phyloP scores from a whole-genome alignment of 805 yeast species.

The Candida taoyuanica region DNA sequence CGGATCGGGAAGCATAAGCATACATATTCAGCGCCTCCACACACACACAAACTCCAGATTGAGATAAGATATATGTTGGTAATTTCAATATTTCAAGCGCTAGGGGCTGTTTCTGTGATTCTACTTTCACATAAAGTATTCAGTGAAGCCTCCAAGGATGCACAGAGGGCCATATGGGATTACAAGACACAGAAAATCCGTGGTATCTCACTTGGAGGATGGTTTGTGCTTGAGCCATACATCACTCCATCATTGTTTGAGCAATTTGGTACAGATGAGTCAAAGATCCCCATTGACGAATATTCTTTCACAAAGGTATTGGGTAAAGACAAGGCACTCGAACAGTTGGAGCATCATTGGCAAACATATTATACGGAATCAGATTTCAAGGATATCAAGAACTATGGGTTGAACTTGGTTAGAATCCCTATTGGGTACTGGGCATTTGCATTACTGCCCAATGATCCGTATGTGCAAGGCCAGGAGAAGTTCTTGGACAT shows the following conservation, averaged over 20 bases:
- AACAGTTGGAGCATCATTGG: slow-evolving; percentile 50
- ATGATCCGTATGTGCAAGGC: slow-evolving; percentile 64
- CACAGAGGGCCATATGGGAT: slow-evolving; percentile 17
- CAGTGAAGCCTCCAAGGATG: not conserved
- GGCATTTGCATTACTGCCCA: slow-evolving; percentile 45
- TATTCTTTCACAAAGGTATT: slow-evolving; percentile 45
- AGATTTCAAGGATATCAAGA: slow-evolving; percentile 49
- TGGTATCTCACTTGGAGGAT: slow-evolving; percentile 64
- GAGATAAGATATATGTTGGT: not conserved
- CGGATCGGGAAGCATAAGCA: too few species aligned
- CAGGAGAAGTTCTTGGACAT: slow-evolving; percentile 59
- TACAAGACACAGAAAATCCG: slow-evolving; percentile 19
- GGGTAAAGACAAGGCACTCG: slow-evolving; percentile 43
- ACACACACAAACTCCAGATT: not conserved
- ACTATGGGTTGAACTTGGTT: slow-evolving; percentile 61
- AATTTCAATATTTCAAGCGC: too few species aligned
- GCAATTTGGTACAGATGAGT: slow-evolving; percentile 30
- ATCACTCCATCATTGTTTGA: slow-evolving; percentile 62
- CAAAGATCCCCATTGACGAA: slow-evolving; percentile 54
- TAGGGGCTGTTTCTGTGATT: too few species aligned
- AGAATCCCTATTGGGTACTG: slow-evolving; percentile 79
- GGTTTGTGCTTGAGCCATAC: slow-evolving; percentile 69
- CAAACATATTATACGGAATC: slow-evolving; percentile 51
- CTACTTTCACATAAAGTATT: too few species aligned
- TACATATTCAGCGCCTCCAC: too few species aligned